Conservation (phyloP, 192 early-diverging fungal genomes). For the Coemansia sp. region DNA sequence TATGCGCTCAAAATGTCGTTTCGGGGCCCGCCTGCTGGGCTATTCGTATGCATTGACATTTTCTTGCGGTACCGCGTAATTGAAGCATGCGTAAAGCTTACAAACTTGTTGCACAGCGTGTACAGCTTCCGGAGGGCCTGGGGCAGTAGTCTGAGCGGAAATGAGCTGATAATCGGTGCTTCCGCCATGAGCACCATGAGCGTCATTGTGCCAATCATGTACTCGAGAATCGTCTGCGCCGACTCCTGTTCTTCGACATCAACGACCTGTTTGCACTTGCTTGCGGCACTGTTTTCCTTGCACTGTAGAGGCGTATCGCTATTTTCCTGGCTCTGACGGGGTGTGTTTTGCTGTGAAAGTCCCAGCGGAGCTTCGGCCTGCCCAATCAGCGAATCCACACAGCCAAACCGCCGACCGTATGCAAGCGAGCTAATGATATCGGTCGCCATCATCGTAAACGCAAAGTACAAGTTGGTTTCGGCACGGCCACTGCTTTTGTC, state of each 20-base stretch:
- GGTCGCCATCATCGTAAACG: conserved; percentile 27
- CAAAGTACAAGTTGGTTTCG: conserved; percentile 7
- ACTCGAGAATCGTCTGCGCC: conserved; percentile 5
- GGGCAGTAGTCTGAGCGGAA: conserved; percentile 5
- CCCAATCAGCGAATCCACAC: conserved; percentile 7
- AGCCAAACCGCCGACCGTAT: conserved; percentile 15
- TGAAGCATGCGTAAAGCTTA: neutral
- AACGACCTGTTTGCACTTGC: neutral
- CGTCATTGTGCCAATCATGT: conserved; percentile 21
- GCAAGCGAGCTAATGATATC: conserved; percentile 24
- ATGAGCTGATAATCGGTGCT: neutral
- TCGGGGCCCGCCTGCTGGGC: neutral
- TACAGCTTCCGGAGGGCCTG: conserved; percentile 2
- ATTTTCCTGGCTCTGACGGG: neutral
- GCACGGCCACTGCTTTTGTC: neutral
- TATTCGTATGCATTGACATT: conserved; percentile 3
- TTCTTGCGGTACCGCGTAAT: conserved; percentile 1
- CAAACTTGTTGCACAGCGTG: conserved; percentile 6
- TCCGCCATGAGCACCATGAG: conserved; percentile 24
- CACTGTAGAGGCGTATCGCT: neutral
- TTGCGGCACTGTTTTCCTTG: neutral
- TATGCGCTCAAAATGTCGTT: conserved; percentile 21
- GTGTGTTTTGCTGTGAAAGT: neutral
- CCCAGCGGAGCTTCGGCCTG: neutral
- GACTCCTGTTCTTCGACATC: conserved; percentile 4